A percentile compares a stretch with the other conserved stretches of the same genome.
phyloP scores from a whole-genome alignment of 139 green algal species.

The Closterium sp. region DNA sequence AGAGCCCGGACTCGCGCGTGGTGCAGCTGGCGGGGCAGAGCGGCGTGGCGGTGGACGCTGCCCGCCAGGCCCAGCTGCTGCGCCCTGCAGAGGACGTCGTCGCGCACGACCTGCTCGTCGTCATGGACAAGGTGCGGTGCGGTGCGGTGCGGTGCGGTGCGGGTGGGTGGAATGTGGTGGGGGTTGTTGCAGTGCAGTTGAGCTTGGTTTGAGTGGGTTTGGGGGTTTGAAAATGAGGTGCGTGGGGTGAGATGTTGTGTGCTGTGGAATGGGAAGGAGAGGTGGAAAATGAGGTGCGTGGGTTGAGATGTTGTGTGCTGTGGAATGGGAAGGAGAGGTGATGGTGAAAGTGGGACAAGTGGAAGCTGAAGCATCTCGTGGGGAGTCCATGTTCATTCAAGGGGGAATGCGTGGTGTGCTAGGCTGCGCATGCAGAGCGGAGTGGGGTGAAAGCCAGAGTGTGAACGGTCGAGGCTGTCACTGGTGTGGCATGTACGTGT shows the following conservation, averaged over 20 bases:
- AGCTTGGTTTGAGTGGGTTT: background rate
- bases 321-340: background rate
- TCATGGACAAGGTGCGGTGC: constrained; percentile 70
- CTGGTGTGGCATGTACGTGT: background rate
- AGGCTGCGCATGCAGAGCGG: background rate
- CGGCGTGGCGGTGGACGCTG: constrained; percentile 48
- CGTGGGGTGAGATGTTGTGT: background rate
- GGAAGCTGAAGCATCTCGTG: background rate
- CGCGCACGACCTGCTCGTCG: constrained; percentile 69
- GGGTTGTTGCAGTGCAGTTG: background rate
- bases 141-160: background rate
- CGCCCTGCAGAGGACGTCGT: constrained; percentile 68
- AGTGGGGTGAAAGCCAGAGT: background rate
- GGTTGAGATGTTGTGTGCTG: no score
- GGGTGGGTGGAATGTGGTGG: background rate
- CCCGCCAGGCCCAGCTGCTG: constrained; percentile 56
- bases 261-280: background rate
- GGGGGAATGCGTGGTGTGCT: no score
- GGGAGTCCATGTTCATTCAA: no score
- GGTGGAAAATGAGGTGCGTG: no score
- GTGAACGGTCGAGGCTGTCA: no score
- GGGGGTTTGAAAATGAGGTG: no score
- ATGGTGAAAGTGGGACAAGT: background rate
- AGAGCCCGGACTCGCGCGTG: constrained; percentile 57
- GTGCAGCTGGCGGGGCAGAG: constrained; percentile 41